Conservation (phyloP, 2,329 filamentous ascomycete species). For the Colletotrichum sp. region DNA sequence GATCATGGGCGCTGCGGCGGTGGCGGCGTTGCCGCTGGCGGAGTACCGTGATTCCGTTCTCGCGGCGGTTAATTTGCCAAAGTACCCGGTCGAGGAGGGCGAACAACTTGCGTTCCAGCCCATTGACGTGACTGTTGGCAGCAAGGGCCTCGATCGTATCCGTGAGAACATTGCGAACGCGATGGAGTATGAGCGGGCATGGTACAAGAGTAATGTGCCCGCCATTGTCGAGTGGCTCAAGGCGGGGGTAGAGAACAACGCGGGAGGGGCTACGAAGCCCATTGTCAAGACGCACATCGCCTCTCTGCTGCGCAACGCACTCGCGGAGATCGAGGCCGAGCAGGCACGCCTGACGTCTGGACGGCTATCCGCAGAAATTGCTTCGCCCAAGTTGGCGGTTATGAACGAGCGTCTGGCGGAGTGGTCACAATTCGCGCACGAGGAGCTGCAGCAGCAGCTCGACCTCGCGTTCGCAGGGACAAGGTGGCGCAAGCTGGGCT, state of each 20-base stretch:
- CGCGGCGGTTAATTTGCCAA: conserved; percentile 63
- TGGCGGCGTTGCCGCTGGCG: conserved; percentile 47
- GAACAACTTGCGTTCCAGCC: conserved; percentile 51
- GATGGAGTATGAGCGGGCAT: conserved; percentile 73
- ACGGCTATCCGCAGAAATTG: conserved; percentile 31
- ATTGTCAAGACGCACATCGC: conserved; percentile 70
- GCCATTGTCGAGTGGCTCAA: conserved; percentile 70
- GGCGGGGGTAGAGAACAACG: conserved; percentile 41
- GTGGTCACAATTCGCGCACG: conserved; percentile 83
- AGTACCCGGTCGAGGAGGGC: conserved; percentile 41
- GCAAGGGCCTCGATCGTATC: conserved; percentile 68
- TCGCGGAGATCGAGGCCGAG: conserved; percentile 54
- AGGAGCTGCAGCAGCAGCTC: conserved; percentile 81
- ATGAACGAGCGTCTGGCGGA: conserved; percentile 66
- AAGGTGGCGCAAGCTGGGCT: conserved; percentile 80
- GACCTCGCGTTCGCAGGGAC: conserved; percentile 78
- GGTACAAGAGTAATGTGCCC: conserved; percentile 75
- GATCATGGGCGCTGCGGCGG: conserved; percentile 67
- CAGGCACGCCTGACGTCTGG: conserved; percentile 44
- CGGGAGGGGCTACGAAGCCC: conserved; percentile 61
- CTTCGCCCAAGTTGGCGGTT: conserved; percentile 44
- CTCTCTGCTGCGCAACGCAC: conserved; percentile 66
- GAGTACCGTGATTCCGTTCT: conserved; percentile 48
- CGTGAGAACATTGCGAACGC: conserved; percentile 74
- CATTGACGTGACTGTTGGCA: conserved; percentile 69